phyloP scores from a whole-genome alignment of 768 basidiomycete species.

The Crepidotus variabilis region DNA sequence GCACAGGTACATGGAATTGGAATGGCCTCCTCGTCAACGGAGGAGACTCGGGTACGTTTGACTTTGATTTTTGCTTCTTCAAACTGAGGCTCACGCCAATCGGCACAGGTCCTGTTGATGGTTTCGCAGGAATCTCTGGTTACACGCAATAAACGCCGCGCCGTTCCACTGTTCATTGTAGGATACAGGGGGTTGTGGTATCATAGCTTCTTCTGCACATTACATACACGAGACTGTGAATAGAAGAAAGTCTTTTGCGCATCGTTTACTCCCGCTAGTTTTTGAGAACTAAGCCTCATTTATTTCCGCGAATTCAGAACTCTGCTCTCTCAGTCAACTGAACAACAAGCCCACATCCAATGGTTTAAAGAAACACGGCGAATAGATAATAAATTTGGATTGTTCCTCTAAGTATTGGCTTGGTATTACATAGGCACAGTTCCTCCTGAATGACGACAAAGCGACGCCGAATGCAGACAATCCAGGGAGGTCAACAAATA shows the following conservation, averaged over 20 bases:
- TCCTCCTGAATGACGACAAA: conserved; percentile 30
- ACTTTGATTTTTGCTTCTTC: background rate
- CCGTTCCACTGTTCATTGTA: background rate
- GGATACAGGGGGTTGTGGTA: too few relatives aligned
- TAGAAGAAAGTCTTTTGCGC: too few relatives aligned
- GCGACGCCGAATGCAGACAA: conserved; percentile 29
- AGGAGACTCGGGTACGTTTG: conserved; percentile 16
- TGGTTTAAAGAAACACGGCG: background rate
- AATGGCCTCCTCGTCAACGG: conserved; percentile 18
- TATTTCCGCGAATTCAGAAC: too few relatives aligned
- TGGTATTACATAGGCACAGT: conserved; percentile 35
- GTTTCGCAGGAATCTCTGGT: background rate
- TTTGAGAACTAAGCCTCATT: too few relatives aligned
- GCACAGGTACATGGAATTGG: conserved; percentile 30
- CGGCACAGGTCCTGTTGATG: background rate
- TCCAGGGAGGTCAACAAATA: conserved; percentile 27
- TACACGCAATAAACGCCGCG: background rate
- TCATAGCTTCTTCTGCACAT: too few relatives aligned
- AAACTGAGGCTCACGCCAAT: background rate
- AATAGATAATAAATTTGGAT: conserved; percentile 22
- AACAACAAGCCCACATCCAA: too few relatives aligned
- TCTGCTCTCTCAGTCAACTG: too few relatives aligned
- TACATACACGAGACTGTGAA: too few relatives aligned
- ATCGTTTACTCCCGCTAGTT: too few relatives aligned
- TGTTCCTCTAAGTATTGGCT: conserved; percentile 32